Percentiles rank a stretch among this genome's conserved stretches.
phyloP scores from a whole-genome alignment of 2,329 filamentous ascomycete genomes.

The Cyclaneusma minus region DNA sequence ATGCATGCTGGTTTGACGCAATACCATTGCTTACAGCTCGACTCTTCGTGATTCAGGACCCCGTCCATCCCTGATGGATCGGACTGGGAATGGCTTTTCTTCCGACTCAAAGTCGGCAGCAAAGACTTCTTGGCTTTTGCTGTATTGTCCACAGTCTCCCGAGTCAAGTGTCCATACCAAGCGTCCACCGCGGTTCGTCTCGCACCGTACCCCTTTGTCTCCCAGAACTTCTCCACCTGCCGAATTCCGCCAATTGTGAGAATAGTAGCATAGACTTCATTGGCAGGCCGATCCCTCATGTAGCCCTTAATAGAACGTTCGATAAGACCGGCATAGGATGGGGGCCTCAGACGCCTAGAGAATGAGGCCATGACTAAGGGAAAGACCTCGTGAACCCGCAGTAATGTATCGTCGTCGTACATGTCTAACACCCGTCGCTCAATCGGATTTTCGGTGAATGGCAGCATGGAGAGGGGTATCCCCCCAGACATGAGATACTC shows the following conservation, averaged over 20 bases:
- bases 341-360: constrained; percentile 43
- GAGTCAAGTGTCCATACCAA: constrained; percentile 39
- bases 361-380: constrained; percentile 50
- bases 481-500: constrained; percentile 36
- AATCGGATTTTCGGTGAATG: constrained; percentile 47
- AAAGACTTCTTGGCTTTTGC: constrained; percentile 35
- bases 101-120: constrained; percentile 32
- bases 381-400: constrained; percentile 49
- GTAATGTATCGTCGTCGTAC: constrained; percentile 47
- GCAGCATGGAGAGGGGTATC: constrained; percentile 31
- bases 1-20: constrained; percentile 18
- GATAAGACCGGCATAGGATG: constrained; percentile 46
- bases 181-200: constrained; percentile 41
- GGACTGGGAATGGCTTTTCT: too few species aligned
- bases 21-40: constrained; percentile 18
- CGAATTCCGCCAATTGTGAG: constrained; percentile 44
- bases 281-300: constrained; percentile 42
- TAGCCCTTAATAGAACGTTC: constrained; percentile 49
- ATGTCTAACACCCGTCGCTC: constrained; percentile 45
- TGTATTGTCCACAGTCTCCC: constrained; percentile 25
- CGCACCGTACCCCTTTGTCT: constrained; percentile 49
- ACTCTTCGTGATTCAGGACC: constrained; percentile 11
- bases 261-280: constrained; percentile 46
- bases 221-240: constrained; percentile 49
- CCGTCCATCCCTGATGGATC: constrained; percentile 7